These are phyloP conservation scores for Termitomyces sp. DNA, from an alignment of 768 basidiomycete genomes.

Conservation along the genomic window DNA sequence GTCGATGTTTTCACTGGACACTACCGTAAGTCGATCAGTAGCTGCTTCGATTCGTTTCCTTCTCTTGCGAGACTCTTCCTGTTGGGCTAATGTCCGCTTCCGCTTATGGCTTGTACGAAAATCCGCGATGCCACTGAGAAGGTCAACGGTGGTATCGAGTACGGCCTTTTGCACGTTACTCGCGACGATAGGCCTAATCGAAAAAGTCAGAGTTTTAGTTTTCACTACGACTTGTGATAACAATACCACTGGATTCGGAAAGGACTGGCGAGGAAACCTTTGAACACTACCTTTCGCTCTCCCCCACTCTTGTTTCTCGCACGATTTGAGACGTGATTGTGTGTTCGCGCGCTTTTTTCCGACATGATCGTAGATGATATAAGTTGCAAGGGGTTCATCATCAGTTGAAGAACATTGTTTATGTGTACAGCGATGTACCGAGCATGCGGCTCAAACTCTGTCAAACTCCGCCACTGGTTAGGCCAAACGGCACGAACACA, in stretches of 20 bases:
- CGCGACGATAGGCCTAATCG: constrained; percentile 56
- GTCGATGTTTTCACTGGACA: neutral
- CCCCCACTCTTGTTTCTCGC: constrained; percentile 36
- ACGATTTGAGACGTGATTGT: constrained; percentile 60
- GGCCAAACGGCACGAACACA: too few relatives aligned
- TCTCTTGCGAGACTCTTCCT: constrained; percentile 9
- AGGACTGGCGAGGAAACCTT: constrained; percentile 67
- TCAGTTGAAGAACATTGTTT: too few relatives aligned
- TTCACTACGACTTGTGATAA: constrained; percentile 7
- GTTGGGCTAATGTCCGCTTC: constrained; percentile 21
- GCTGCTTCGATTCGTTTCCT: neutral
- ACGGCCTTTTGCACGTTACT: constrained; percentile 56
- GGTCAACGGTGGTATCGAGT: constrained; percentile 42
- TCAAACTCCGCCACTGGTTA: too few relatives aligned
- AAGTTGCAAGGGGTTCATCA: too few relatives aligned
- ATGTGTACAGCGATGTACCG: too few relatives aligned
- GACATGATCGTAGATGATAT: constrained; percentile 30
- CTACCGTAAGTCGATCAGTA: neutral
- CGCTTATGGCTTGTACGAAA: constrained; percentile 37
- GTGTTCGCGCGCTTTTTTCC: constrained; percentile 41
- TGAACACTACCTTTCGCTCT: constrained; percentile 65
- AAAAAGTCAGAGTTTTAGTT: constrained; percentile 5
- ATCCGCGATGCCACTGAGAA: constrained; percentile 44
- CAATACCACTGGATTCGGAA: constrained; percentile 63
- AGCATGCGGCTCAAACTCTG: too few relatives aligned